Conservation (phyloP, 2,329 filamentous ascomycete species). For the Pseudogymnoascus sp. region DNA sequence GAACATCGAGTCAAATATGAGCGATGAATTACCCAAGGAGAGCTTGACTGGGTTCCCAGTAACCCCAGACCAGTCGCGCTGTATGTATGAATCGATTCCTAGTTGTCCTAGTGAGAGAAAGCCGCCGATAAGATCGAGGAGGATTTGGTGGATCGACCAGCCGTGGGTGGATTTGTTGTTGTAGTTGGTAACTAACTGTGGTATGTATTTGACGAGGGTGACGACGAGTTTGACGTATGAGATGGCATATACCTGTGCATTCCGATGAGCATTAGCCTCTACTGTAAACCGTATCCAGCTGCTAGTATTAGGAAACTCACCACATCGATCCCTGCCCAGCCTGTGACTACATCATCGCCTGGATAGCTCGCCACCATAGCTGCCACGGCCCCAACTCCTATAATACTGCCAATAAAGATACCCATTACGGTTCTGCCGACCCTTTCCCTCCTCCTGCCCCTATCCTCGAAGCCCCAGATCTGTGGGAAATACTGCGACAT, state of each 20-base stretch:
- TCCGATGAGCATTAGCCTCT: slow-evolving; percentile 22
- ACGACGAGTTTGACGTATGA: slow-evolving; percentile 86
- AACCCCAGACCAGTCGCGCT: slow-evolving; percentile 83
- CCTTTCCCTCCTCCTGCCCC: slow-evolving; percentile 46
- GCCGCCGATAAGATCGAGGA: slow-evolving; percentile 78
- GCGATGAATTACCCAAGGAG: slow-evolving; percentile 74
- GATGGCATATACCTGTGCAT: slow-evolving; percentile 49
- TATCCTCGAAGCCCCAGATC: slow-evolving; percentile 70
- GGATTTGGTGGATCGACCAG: slow-evolving; percentile 79
- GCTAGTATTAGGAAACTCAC: slow-evolving; percentile 24
- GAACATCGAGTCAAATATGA: slow-evolving; percentile 82
- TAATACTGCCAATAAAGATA: slow-evolving; percentile 62
- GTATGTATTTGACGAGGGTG: slow-evolving; percentile 88
- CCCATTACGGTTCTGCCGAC: slow-evolving; percentile 58
- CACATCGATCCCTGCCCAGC: slow-evolving; percentile 59
- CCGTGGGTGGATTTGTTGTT: slow-evolving; percentile 77
- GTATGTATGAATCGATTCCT: slow-evolving; percentile 74
- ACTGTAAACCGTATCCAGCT: neutral
- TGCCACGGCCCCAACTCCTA: slow-evolving; percentile 46
- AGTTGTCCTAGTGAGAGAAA: slow-evolving; percentile 76
- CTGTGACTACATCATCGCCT: slow-evolving; percentile 36
- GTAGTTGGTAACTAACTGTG: slow-evolving; percentile 78
- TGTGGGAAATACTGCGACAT: slow-evolving; percentile 68
- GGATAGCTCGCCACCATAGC: slow-evolving; percentile 38
- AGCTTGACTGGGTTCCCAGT: slow-evolving; percentile 91